A percentile compares a stretch with the other conserved stretches of the same genome.
Evolutionary conservation across 345 rosid genomes (phyloP).

Genomic region (Gossypium turneri): DNA sequence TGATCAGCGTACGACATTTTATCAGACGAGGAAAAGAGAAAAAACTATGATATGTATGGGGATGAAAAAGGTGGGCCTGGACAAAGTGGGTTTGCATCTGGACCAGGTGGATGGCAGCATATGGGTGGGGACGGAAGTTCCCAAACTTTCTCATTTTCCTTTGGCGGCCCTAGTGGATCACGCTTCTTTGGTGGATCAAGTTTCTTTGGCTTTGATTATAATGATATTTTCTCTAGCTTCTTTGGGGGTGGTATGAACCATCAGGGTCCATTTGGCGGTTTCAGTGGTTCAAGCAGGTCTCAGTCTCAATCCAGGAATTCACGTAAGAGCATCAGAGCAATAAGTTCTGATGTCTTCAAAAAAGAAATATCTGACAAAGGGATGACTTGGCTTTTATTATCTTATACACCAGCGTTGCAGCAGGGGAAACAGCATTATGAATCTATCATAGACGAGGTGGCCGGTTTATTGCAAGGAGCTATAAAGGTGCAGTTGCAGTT

Average conservation of each 20-base stretch:
- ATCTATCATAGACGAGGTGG: constrained; percentile 56
- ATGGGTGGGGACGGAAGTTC: constrained; percentile 73
- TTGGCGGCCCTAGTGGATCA: constrained; percentile 52
- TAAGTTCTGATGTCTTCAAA: constrained; percentile 51
- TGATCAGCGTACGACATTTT: constrained; percentile 82
- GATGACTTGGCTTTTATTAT: constrained; percentile 84
- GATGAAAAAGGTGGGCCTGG: constrained; percentile 88
- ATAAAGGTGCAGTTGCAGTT: constrained; percentile 46
- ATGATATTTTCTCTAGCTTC: constrained; percentile 59
- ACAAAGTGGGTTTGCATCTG: constrained; percentile 43
- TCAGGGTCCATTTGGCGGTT: constrained; percentile 47
- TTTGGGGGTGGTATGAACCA: constrained; percentile 45
- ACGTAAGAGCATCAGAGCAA: constrained; percentile 36
- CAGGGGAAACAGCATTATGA: constrained; percentile 46
- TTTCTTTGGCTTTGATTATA: constrained; percentile 59
- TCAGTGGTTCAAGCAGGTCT: constrained; percentile 37
- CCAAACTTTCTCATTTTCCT: constrained; percentile 61
- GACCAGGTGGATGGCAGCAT: constrained; percentile 70
- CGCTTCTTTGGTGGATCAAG: constrained; percentile 40
- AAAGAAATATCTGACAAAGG: constrained; percentile 69
- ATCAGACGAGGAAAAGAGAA: constrained; percentile 81
- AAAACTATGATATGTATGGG: constrained; percentile 79
- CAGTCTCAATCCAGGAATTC: constrained; percentile 44
- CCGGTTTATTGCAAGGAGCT: constrained; percentile 69
- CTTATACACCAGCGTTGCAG: constrained; percentile 46